Evolutionary conservation across 2,329 filamentous ascomycete genomes (phyloP).

Genomic region (Colletotrichum orchidophilum): DNA sequence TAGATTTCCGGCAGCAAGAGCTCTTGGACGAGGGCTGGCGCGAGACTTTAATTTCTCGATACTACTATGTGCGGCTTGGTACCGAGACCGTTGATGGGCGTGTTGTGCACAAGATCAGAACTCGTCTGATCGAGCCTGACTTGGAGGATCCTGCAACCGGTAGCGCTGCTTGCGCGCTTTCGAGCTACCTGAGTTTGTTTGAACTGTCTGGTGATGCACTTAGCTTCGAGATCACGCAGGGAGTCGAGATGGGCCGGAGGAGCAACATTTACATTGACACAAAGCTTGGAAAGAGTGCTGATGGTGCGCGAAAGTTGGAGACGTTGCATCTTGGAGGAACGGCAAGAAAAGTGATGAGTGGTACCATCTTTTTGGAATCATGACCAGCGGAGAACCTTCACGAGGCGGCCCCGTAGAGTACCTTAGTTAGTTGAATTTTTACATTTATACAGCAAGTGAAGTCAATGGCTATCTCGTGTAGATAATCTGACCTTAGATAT

Average conservation of each 20-base stretch:
- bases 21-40: constrained; percentile 66
- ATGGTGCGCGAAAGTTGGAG: constrained; percentile 1
- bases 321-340: constrained; percentile 27
- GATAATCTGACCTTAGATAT: constrained; percentile 17
- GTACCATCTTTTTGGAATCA: constrained; percentile 10
- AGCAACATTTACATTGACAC: constrained; percentile 28
- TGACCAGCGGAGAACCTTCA: neutral
- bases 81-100: constrained; percentile 3
- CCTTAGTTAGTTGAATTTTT: neutral
- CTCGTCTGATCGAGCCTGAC: constrained; percentile 66
- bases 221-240: constrained; percentile 33
- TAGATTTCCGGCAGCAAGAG: constrained; percentile 44
- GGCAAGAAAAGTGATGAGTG: constrained; percentile 29
- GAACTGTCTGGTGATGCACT: constrained; percentile 41
- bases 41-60: constrained; percentile 61
- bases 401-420: too few species aligned
- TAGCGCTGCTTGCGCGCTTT: constrained; percentile 67
- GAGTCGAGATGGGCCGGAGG: constrained; percentile 32
- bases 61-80: constrained; percentile 63
- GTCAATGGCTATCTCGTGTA: neutral
- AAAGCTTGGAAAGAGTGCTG: neutral
- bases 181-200: constrained; percentile 61
- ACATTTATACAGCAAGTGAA: neutral
- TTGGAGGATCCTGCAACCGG: constrained; percentile 71
- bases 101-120: constrained; percentile 51